These are phyloP conservation scores for Simplicillium aogashimaense DNA, from an alignment of 2,329 filamentous ascomycete genomes.

Conservation along the genomic window DNA sequence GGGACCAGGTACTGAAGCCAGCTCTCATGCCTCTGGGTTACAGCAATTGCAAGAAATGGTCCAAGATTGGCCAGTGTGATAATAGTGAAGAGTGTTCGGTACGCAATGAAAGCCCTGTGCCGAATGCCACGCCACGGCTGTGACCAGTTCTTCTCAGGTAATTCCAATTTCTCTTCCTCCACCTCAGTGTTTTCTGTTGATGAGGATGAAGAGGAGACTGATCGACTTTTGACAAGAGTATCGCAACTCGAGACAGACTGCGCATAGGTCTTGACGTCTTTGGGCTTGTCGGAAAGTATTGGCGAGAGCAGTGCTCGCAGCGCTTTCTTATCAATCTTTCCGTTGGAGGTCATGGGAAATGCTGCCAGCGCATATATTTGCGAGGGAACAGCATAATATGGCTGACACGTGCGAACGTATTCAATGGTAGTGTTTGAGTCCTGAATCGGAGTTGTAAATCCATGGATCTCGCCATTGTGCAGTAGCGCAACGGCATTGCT, in stretches of 20 bases:
- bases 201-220: slow-evolving; percentile 16
- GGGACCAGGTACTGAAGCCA: slow-evolving; percentile 31
- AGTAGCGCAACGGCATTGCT: slow-evolving; percentile 36
- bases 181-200: slow-evolving; percentile 1
- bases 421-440: slow-evolving; percentile 25
- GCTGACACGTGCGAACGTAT: slow-evolving; percentile 31
- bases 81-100: too few relatives aligned
- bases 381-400: slow-evolving; percentile 45
- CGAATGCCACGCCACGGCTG: too few relatives aligned
- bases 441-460: slow-evolving; percentile 33
- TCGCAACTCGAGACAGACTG: slow-evolving; percentile 9
- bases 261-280: slow-evolving; percentile 1
- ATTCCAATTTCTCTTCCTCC: too few relatives aligned
- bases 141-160: too few relatives aligned
- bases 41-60: slow-evolving; percentile 17
- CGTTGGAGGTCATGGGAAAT: slow-evolving; percentile 42
- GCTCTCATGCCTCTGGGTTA: too few relatives aligned
- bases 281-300: neutral
- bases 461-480: slow-evolving; percentile 37
- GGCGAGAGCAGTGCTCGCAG: slow-evolving; percentile 21
- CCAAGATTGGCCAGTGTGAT: too few relatives aligned
- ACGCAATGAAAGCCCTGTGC: too few relatives aligned
- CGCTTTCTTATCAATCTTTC: slow-evolving; percentile 43
- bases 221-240: slow-evolving; percentile 17
- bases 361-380: slow-evolving; percentile 29